Evolutionary conservation across 2,329 filamentous ascomycete species (phyloP), one percentile per base, ranked within the genome.

Genomic region (Alternaria infectoria): DNA sequence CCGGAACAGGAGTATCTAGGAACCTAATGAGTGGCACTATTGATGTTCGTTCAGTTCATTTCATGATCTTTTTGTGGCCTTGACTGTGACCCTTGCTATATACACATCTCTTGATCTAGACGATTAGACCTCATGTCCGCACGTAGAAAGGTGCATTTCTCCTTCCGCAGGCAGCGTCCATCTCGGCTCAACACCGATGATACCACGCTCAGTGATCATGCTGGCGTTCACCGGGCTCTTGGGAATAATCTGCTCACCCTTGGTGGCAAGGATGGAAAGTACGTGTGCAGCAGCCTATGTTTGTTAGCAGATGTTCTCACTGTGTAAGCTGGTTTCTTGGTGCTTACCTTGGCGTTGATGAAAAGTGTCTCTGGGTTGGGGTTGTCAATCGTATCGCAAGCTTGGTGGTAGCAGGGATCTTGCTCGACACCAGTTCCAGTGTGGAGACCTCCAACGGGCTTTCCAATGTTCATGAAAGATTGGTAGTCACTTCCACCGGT

Each of bases 401-500:
- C 73, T 36, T 77, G 72, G 61, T 82, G 80, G 62, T 82, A 81
- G 66, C 79, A 80, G 3, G 75, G 73, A 56, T 82, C 80, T 54
- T 80, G 77, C 26, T 75, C 76, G 3, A 80, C 70, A 13, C 80
- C 80, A 1, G 78, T 81, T 26, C 81, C 81, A 0, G 80, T 82
- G 55, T 80, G 79, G 17, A 81, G 72, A 11, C 80, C 80, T 26
- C 80, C 80, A 7, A 79, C 75, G 1, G 80, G 76, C 56, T 81
- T 81, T 8, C 79, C 80, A 26, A 77, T 77, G 58, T 76, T 74
- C 70, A 82, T 78, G 68, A 82, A 81, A 0, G 72, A 74, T 49
- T 78, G 76, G 64, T 82, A 82, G 62, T 82, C 80, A 45, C 73
- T 77, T 7, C 80, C 79, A 36, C 80, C 80, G 5, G 76, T 76